Conservation (phyloP, 1,139 yeast genomes). For the Magnusiomyces ingens region DNA sequence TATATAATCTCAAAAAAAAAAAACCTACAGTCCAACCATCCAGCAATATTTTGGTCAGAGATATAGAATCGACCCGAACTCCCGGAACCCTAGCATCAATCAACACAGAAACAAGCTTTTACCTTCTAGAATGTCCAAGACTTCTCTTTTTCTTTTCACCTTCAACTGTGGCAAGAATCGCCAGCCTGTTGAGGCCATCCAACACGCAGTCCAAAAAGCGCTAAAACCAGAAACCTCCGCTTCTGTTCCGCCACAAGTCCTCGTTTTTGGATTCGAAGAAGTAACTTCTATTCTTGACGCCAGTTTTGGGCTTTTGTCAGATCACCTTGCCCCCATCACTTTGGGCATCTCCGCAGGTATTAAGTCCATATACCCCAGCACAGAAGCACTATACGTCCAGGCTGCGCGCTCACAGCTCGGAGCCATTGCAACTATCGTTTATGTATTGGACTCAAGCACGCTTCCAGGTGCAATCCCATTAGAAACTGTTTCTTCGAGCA, state of each 20-base stretch:
- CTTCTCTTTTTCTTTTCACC: conserved; percentile 16
- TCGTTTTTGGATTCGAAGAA: conserved; percentile 73
- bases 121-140: not conserved
- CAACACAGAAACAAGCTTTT: no score
- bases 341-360: conserved; percentile 40
- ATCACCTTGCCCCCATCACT: conserved; percentile 39
- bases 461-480: conserved; percentile 30
- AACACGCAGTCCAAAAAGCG: not conserved
- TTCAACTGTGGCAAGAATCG: conserved; percentile 27
- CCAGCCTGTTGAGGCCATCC: conserved; percentile 5
- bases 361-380: conserved; percentile 29
- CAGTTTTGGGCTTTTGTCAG: conserved; percentile 41
- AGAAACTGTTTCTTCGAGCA: conserved; percentile 25
- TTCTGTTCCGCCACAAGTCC: conserved; percentile 29
- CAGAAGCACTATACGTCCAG: conserved; percentile 36
- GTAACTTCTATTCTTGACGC: conserved; percentile 60
- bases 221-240: not conserved
- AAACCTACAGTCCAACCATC: not conserved
- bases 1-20: not conserved
- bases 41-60: no score
- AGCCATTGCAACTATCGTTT: conserved; percentile 55
- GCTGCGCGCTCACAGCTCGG: conserved; percentile 51
- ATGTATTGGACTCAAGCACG: conserved; percentile 33
- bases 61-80: no score
- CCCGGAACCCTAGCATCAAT: no score